These are phyloP conservation scores for Sambucus nigra DNA, from an alignment of 129 eudicot genomes.

Conservation along the genomic window DNA sequence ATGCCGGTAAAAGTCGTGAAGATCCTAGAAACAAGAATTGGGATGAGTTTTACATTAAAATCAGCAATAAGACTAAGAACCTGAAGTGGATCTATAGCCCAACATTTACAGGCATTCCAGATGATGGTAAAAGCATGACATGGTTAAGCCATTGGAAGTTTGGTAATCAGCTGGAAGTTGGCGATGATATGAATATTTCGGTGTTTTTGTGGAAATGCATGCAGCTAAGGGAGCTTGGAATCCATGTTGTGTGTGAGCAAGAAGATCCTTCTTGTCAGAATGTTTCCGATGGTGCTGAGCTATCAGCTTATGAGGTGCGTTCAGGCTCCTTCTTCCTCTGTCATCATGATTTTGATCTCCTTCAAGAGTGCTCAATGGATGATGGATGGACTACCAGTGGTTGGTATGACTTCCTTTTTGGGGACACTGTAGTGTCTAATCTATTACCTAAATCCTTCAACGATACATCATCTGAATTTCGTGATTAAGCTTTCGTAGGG, in stretches of 20 bases:
- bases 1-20: background rate
- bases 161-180: conserved; percentile 7
- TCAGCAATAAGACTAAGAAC: conserved; percentile 22
- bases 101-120: background rate
- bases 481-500: too few relatives aligned
- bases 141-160: conserved; percentile 29
- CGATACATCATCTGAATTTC: too few relatives aligned
- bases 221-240: conserved; percentile 7
- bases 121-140: conserved; percentile 7
- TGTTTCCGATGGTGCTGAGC: background rate
- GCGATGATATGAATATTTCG: conserved; percentile 9
- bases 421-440: background rate
- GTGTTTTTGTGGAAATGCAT: background rate
- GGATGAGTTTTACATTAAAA: background rate
- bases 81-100: conserved; percentile 24
- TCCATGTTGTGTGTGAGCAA: background rate
- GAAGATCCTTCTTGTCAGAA: conserved; percentile 1
- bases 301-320: background rate
- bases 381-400: background rate
- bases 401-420: background rate
- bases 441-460: too few relatives aligned
- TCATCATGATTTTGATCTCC: background rate
- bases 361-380: background rate
- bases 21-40: background rate
- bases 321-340: conserved; percentile 1